phyloP scores from a whole-genome alignment of 2,329 filamentous ascomycete genomes.

The Epichloe aotearoae region DNA sequence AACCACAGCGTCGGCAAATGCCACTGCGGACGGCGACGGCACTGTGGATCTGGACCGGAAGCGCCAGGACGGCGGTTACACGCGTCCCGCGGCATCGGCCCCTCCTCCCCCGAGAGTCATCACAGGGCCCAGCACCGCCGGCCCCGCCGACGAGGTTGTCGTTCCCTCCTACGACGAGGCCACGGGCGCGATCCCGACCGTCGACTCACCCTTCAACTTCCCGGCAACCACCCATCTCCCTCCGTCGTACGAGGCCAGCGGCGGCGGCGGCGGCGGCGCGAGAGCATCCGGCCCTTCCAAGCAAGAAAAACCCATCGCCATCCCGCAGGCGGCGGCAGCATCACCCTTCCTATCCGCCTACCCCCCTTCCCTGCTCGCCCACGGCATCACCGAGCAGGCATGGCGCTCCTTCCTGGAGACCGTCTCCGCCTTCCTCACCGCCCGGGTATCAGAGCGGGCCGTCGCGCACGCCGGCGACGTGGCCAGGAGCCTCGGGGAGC shows the following conservation, averaged over 20 bases:
- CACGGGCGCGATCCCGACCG: slow-evolving; percentile 2
- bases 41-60: no score
- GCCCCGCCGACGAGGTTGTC: no score
- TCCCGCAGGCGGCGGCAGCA: slow-evolving; percentile 26
- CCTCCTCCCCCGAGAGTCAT: not conserved
- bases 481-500: no score
- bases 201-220: slow-evolving; percentile 25
- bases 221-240: slow-evolving; percentile 11
- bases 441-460: slow-evolving; percentile 30
- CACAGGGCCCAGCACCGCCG: not conserved
- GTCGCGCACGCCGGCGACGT: slow-evolving; percentile 11
- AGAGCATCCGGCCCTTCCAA: not conserved
- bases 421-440: slow-evolving; percentile 31
- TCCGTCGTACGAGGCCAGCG: slow-evolving; percentile 18
- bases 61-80: not conserved
- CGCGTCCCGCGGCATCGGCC: not conserved
- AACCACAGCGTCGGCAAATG: no score
- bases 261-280: no score
- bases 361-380: slow-evolving; percentile 22
- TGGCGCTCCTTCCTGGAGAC: slow-evolving; percentile 25
- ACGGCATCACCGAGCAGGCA: slow-evolving; percentile 22
- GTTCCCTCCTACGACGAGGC: slow-evolving; percentile 6
- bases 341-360: slow-evolving; percentile 24
- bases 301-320: slow-evolving; percentile 21
- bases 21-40: not conserved